Evolutionary conservation across 2,329 filamentous ascomycete species (phyloP), one percentile per base, ranked within the genome.

Genomic region (Verticillium nubilum): DNA sequence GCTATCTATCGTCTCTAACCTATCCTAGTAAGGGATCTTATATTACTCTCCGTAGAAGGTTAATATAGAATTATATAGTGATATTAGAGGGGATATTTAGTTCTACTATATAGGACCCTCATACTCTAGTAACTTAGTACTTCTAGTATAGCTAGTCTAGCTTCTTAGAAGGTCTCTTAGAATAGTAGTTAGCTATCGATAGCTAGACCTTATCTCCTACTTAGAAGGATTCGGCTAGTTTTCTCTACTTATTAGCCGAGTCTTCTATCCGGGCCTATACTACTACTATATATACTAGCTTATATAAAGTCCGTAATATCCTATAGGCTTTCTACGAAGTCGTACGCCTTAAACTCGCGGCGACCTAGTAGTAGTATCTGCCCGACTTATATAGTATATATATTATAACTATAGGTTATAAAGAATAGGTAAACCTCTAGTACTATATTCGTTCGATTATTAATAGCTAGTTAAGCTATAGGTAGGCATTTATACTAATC

Each of bases 111-210:
- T 53, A 54, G 12, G 27, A 33, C n/a, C 31, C n/a, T 13, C 53
- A 25, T 2, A 54, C 47, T 23, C 35, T 58, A 53, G 23, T 53
- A 37, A 58, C 33, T 25, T 17, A 29, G 57, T 58, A 58, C 25
- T 58, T 53, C 17, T 27, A 50, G 25, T 57, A 57, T 28, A 57
- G 23, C 56, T 52, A 57, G 26, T 57, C 29, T 12, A 57, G 37
- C 56, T 57, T 57, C n/a, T 50, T 50, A 10, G 12, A 57, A 13
- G 23, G 35, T 5, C 23, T 29, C 4, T 5, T 9, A 5, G 9
- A n/a, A 5, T 19, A 17, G n/a, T 57, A 57, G 37, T 57, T 57
- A 9, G 10, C 7, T 27, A 57, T 23, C 6, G n/a, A 42, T 27
- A 57, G 25, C 56, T 52, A 57, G 2, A 57, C 25, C 9, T 17